Evolutionary conservation across 495 filamentous ascomycete genomes (phyloP), one percentile per base, ranked within the genome.

Genomic region (Aspergillus nanangensis): DNA sequence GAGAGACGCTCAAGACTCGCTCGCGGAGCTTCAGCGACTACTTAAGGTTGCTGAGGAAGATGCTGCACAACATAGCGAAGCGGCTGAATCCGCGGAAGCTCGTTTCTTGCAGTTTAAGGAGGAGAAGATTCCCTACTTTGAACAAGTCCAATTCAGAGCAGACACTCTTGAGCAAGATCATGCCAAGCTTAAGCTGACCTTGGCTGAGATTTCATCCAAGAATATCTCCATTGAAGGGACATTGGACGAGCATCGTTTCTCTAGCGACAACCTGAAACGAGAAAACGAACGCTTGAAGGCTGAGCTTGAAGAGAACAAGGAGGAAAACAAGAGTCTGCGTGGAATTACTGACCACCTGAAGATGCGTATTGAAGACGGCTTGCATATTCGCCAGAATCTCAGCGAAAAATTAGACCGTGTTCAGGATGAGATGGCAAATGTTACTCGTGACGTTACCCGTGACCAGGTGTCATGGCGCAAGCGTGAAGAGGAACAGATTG

Each of bases 301-400:
- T 36, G 74, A 81, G 25, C 59, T 82, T 7, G 76, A 84, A 20
- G 63, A 72, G 29, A 65, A 66, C 20, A 74, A 72, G 55, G 60
- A 67, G 29, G 77, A 82, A 44, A 83, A 81, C 44, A 76, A 75
- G 50, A 61, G 77, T 32, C 62, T 90, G 8, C 77, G 74, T 44
- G 83, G 78, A 49, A 80, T 78, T 20, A 78, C 94, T 53, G 77
- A 83, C 49, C 79, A 77, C 4, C 70, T 92, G 47, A 77, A 78
- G 48, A 71, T 75, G 34, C 88, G 96, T 56, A 80, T 95, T 40
- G 83, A 95, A 65, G 91, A 96, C 64, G 88, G 83, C 61, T 80
- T 87, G 60, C 78, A 81, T 50, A 76, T 86, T 50, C 82, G 89
- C 41, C 86, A 90, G 52, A 78, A 72, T 54, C 84, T 95, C 69